phyloP scores from a whole-genome alignment of 306 rosid genomes.

The Glycine tomentella region DNA sequence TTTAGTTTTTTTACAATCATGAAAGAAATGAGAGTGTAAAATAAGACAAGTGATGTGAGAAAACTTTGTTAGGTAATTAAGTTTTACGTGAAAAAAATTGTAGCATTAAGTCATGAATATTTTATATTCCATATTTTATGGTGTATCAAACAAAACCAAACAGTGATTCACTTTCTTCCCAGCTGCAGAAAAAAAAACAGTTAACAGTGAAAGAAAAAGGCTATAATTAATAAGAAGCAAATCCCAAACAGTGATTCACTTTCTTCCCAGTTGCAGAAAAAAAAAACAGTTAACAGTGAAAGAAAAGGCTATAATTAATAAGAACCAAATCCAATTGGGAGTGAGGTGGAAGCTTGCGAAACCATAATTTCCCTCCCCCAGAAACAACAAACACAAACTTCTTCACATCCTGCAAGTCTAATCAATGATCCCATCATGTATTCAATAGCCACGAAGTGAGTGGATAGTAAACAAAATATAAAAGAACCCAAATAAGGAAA shows the following conservation, averaged over 20 bases:
- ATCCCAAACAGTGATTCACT: conserved; percentile 29
- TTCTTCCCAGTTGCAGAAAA: neutral
- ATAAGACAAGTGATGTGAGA: neutral
- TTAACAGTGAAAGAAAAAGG: neutral
- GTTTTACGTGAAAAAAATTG: neutral
- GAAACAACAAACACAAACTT: neutral
- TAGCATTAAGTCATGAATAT: neutral
- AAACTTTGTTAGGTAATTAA: neutral
- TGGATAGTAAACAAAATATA: conserved; percentile 3
- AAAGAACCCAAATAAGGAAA: conserved; percentile 28
- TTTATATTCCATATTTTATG: neutral
- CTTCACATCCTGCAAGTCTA: conserved; percentile 45
- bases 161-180: conserved; percentile 7
- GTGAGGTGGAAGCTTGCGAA: conserved; percentile 7
- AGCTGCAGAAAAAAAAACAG: neutral
- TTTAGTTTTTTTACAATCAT: neutral
- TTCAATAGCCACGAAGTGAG: conserved; percentile 38
- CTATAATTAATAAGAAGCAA: neutral
- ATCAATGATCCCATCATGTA: conserved; percentile 55
- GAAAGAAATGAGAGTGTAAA: neutral
- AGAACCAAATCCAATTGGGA: neutral
- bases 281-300: neutral
- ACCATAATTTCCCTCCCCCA: neutral
- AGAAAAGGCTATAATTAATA: neutral
- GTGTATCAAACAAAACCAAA: conserved; percentile 35